Conservation (phyloP, 345 rosid genomes). For the Hevea brasiliensis region DNA sequence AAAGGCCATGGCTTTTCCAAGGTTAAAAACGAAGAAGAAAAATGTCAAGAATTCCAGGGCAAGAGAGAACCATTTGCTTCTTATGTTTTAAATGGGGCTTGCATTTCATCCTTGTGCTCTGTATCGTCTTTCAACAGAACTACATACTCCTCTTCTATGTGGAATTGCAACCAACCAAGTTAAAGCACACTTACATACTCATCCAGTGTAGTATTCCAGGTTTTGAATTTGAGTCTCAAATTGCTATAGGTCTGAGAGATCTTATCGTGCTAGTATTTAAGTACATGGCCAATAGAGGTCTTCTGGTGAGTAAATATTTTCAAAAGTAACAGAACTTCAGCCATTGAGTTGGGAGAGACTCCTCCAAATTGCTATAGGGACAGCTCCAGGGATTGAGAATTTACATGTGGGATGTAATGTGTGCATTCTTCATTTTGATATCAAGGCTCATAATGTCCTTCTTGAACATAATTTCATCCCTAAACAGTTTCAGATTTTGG, state of each 20-base stretch:
- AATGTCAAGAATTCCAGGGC: too few species aligned
- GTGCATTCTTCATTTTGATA: constrained; percentile 36
- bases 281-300: constrained; percentile 30
- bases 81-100: too few species aligned
- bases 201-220: too few species aligned
- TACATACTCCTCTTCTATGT: too few species aligned
- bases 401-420: constrained; percentile 27
- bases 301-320: constrained; percentile 19
- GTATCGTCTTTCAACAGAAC: too few species aligned
- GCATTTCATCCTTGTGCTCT: too few species aligned
- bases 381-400: constrained; percentile 32
- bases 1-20: too few species aligned
- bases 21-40: too few species aligned
- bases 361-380: constrained; percentile 26
- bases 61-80: too few species aligned
- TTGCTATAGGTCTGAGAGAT: constrained; percentile 32
- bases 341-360: constrained; percentile 29
- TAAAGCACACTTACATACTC: too few species aligned
- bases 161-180: too few species aligned
- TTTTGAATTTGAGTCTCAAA: too few species aligned
- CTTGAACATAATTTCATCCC: constrained; percentile 27
- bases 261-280: constrained; percentile 20
- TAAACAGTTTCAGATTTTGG: constrained; percentile 38
- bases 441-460: constrained; percentile 36
- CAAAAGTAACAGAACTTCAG: constrained; percentile 11